Base-by-base conservation (phyloP, 148 eudicot species). In the Fallopia convolvulus region DNA sequence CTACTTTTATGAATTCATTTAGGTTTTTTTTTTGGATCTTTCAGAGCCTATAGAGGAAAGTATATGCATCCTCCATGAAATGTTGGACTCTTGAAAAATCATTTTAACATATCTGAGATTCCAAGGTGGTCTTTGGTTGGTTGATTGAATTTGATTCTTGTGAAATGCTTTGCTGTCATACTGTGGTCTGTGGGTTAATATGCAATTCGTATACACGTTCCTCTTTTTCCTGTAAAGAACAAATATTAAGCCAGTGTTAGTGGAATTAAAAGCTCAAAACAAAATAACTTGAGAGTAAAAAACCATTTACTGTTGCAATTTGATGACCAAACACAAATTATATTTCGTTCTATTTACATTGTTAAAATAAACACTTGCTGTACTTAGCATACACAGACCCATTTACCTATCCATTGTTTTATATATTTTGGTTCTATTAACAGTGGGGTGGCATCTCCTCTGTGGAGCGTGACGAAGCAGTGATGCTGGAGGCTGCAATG, bases 401-500 rank as follows among this genome's bases (percentile, higher is more conserved):
- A 36, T 66, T 8, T 30, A 66, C 10, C 33, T 66, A 5, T 32
- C 8, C 41, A 30, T 8, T 56, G 30, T 33, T 44, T 32, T 75
- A 32, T 20, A 46, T 61, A 61, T 55, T 36, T 33, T 74, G 66
- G 46, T 75, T 3, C 49, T 18, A 47, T 20, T 84, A 83, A 47
- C 78, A 95, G 99, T 95, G 97, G 99, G 97, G 97, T 79, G 99
- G 97, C 74, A 95, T 95, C 70, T 90, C 99, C 53, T 92, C 97
- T 23, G 88, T 77, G 83, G 99, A 95, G 86, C 99, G 91, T 78
- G 97, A 95, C 76, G 99, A 95, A 86, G 97, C 99, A 53, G 90
- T 95, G 76, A 95, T 95, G 99, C 87, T 95, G 20, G 99, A 95
- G 82, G 97, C 99, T 82, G 99, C 99, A 58, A 87, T 95, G 84